Base-by-base conservation (phyloP, 1,139 yeast species). In the Meyerozyma carpophila region DNA sequence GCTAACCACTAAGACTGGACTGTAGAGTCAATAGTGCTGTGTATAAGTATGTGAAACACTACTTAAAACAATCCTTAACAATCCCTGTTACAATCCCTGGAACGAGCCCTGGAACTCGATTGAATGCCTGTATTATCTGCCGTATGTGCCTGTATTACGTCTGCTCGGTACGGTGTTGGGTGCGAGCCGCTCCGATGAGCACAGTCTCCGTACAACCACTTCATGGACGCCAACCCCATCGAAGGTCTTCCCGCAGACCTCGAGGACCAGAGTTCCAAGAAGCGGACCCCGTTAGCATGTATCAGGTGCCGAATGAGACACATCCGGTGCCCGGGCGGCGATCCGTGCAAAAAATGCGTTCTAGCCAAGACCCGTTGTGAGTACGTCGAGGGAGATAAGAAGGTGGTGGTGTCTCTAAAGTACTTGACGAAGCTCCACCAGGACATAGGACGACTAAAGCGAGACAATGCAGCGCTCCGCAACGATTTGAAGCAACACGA, bases 271-370 rank as follows among this genome's bases (percentile, higher is more conserved):
- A 9, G 16, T 10, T 21, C 37, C 26, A 34, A 34, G 27, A 70
- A 70, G 45, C 50, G 76, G 43, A 66, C 70, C 4, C 57, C 68
- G 8, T 53, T 70, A 43, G 77, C 78, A 1, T 87, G 95, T 57
- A 79, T 81, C 13, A 65, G 90, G 40, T 87, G 95, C 56, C 70
- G 95, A 36, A 76, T 80, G 41, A 72, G 93, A 45, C 95, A 87
- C 60, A 81, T 84, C 34, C 77, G 86, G 50, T 87, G 95, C 57
- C 90, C 90, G 9, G 94, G 94, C 1, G 93, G 89, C 1, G 77
- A 81, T 36, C 89, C 91, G 0, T 87, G 95, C 59, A 64, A 70
- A 44, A 82, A 82, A 54, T 87, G 95, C 58, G 66, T 63, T 16
- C 61, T 74, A 41, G 79, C 86, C 14, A 75, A 73, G 44, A 68